Evolutionary conservation across 345 rosid genomes (phyloP).

Genomic region (Mangifera indica): DNA sequence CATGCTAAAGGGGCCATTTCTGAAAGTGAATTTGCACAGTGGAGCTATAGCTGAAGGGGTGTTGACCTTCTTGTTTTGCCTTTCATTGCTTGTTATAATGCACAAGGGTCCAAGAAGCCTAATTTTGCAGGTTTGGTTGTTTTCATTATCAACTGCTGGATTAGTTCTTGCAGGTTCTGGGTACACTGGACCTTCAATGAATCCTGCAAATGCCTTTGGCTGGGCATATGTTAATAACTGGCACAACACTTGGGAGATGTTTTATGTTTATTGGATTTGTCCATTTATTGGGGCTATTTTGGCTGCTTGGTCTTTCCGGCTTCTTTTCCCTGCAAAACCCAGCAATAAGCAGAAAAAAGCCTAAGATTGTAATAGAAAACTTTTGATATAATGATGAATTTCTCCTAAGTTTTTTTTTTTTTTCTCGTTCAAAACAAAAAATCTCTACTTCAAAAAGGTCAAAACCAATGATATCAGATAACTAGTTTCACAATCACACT

Average conservation of each 20-base stretch:
- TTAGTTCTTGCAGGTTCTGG: constrained; percentile 46
- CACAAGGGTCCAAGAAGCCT: constrained; percentile 48
- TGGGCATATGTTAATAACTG: constrained; percentile 65
- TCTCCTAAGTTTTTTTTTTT: no score
- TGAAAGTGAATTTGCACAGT: constrained; percentile 56
- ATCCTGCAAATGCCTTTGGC: constrained; percentile 76
- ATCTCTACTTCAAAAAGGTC: no score
- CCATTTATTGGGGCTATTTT: constrained; percentile 52
- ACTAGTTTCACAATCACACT: no score
- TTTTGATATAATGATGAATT: no score
- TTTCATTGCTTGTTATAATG: constrained; percentile 44
- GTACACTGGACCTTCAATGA: constrained; percentile 70
- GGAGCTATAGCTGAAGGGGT: constrained; percentile 63
- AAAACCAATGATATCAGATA: no score
- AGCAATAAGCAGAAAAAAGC: constrained; percentile 32
- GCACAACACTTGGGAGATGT: constrained; percentile 62
- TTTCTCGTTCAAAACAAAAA: no score
- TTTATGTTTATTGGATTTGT: constrained; percentile 69
- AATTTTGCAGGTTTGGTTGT: constrained; percentile 49
- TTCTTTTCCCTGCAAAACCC: constrained; percentile 18
- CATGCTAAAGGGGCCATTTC: constrained; percentile 49
- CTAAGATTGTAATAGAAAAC: background rate
- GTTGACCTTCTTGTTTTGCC: constrained; percentile 41
- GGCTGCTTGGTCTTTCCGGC: constrained; percentile 47
- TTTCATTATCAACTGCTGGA: constrained; percentile 41